These are phyloP conservation scores for Auriscalpium orientale DNA, from an alignment of 768 basidiomycete species.

Conservation along the genomic window DNA sequence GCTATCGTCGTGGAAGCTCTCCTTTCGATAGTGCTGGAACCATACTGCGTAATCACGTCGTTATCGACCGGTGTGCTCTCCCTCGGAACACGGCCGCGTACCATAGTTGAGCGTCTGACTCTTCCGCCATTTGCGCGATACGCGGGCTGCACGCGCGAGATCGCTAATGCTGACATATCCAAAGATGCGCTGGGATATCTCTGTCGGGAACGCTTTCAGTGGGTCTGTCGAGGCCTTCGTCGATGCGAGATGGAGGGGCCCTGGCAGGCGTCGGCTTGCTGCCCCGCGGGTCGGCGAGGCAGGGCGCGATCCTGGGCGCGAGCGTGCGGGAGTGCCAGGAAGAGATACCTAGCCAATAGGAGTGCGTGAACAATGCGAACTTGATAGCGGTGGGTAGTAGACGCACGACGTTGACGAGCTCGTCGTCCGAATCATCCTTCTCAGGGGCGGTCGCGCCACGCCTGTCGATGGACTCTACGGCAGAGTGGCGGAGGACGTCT, in stretches of 20 bases:
- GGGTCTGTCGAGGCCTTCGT: constrained; percentile 40
- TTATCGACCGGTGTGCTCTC: too few relatives aligned
- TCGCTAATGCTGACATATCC: constrained; percentile 50
- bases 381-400: background rate
- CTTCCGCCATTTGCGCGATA: constrained; percentile 81
- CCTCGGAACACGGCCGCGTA: constrained; percentile 23
- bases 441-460: constrained; percentile 21
- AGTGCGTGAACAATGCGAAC: background rate
- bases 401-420: constrained; percentile 66
- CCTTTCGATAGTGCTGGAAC: constrained; percentile 88
- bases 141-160: constrained; percentile 70
- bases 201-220: constrained; percentile 67
- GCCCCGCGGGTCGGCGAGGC: constrained; percentile 34
- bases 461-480: constrained; percentile 27
- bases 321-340: constrained; percentile 61
- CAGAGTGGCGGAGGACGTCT: constrained; percentile 56
- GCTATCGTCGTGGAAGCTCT: constrained; percentile 76
- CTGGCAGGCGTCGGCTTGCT: constrained; percentile 40
- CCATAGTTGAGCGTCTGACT: constrained; percentile 92
- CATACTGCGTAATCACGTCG: constrained; percentile 51
- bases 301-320: constrained; percentile 38
- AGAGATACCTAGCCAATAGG: constrained; percentile 43
- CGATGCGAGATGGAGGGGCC: constrained; percentile 36
- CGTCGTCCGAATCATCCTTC: constrained; percentile 56
- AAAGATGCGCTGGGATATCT: constrained; percentile 76